These are phyloP conservation scores for Cucumis hystrix DNA, from an alignment of 306 rosid genomes.

Conservation along the genomic window DNA sequence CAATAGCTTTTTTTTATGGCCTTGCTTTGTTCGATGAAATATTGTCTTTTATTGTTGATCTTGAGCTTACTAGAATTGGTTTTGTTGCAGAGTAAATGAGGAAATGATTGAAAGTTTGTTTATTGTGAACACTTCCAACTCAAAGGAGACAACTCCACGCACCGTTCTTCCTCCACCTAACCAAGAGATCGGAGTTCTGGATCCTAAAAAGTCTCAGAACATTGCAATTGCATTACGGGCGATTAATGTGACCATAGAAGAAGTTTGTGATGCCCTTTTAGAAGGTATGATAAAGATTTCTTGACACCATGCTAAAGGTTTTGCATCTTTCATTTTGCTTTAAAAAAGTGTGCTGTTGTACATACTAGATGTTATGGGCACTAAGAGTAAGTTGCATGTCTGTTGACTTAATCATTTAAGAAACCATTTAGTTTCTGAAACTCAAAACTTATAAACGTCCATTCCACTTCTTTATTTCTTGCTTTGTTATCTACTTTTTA, in stretches of 20 bases:
- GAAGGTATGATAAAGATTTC: conserved; percentile 41
- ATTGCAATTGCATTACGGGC: conserved; percentile 83
- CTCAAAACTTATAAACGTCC: no score
- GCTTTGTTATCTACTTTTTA: no score
- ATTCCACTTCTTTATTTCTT: no score
- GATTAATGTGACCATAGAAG: conserved; percentile 67
- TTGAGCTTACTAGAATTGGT: conserved; percentile 1
- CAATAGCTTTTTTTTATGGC: not conserved
- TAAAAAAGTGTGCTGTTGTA: not conserved
- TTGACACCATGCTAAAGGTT: not conserved
- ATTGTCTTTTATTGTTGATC: not conserved
- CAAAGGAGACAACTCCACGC: conserved; percentile 40
- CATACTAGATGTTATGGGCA: not conserved
- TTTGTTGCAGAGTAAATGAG: conserved; percentile 64
- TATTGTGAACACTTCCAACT: conserved; percentile 43
- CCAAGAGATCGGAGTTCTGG: conserved; percentile 62
- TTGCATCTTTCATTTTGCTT: not conserved
- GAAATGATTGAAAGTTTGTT: conserved; percentile 90
- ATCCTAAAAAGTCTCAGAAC: conserved; percentile 84
- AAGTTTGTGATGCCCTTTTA: conserved; percentile 74
- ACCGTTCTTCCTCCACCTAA: conserved; percentile 25
- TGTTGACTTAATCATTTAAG: not conserved
- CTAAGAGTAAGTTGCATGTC: not conserved
- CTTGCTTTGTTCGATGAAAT: not conserved
- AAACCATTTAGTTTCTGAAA: no score